Conservation (phyloP, 805 yeast species). For the Lachancea sp. region DNA sequence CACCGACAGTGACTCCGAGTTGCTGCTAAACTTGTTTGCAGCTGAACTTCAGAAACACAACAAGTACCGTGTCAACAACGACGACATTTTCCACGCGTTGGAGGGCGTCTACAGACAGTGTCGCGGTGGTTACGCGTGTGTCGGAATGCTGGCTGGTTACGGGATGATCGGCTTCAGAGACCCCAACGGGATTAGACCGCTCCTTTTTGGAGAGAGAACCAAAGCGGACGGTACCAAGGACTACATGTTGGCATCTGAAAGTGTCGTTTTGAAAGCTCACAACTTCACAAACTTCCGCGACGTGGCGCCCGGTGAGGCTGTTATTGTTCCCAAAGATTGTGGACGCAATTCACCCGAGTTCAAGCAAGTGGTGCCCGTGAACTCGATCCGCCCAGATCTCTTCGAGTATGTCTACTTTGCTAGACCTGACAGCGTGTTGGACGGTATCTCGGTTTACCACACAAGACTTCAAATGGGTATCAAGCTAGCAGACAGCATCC, state of each 20-base stretch:
- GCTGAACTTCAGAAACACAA: slow-evolving; percentile 84
- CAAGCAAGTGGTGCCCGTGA: slow-evolving; percentile 75
- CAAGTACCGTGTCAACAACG: slow-evolving; percentile 87
- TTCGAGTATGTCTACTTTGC: slow-evolving; percentile 98
- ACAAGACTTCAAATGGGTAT: slow-evolving; percentile 92
- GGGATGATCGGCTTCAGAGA: slow-evolving; percentile 95
- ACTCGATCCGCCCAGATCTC: slow-evolving; percentile 85
- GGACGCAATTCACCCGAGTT: slow-evolving; percentile 58
- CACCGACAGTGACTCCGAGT: slow-evolving; percentile 94
- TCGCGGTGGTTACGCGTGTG: slow-evolving; percentile 97
- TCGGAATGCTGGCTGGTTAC: slow-evolving; percentile 92
- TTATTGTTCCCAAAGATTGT: slow-evolving; percentile 75
- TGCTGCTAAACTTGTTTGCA: slow-evolving; percentile 84
- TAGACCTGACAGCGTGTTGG: slow-evolving; percentile 91
- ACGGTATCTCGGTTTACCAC: slow-evolving; percentile 93
- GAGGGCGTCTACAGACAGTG: slow-evolving; percentile 72
- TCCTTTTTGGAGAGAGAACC: slow-evolving; percentile 75
- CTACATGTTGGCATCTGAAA: slow-evolving; percentile 92
- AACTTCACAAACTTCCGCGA: slow-evolving; percentile 77
- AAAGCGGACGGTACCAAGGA: slow-evolving; percentile 66
- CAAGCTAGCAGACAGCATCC: slow-evolving; percentile 71
- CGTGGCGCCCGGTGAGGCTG: slow-evolving; percentile 92
- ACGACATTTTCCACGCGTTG: slow-evolving; percentile 81
- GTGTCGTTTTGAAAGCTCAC: slow-evolving; percentile 90
- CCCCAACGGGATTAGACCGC: slow-evolving; percentile 93